These are phyloP conservation scores for Prasinococcaceae sp. DNA, from an alignment of 139 green algal species.

Conservation along the genomic window DNA sequence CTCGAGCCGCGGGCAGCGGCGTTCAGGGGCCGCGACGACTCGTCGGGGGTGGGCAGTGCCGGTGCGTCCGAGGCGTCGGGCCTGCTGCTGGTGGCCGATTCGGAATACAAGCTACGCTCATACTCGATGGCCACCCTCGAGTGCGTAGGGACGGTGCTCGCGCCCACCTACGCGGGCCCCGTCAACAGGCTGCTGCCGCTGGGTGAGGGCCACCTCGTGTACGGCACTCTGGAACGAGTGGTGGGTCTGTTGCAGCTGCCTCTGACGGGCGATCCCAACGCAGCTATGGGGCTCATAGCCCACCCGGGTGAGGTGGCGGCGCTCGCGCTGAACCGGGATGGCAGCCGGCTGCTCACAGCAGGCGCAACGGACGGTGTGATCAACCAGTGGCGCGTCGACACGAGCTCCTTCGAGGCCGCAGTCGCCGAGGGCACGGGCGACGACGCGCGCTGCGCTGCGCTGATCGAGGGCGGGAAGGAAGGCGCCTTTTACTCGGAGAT, in stretches of 20 bases:
- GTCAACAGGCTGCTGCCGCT: conserved; percentile 15
- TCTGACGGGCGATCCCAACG: conserved; percentile 37
- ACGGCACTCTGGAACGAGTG: conserved; percentile 33
- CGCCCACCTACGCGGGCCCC: conserved; percentile 43
- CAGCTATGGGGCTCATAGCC: conserved; percentile 51
- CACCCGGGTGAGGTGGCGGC: conserved; percentile 40
- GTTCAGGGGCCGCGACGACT: no score
- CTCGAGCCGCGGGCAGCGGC: no score
- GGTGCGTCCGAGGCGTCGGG: no score
- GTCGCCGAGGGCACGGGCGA: not conserved
- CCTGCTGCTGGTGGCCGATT: conserved; percentile 50
- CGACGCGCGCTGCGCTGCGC: conserved; percentile 21
- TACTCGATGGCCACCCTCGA: conserved; percentile 26
- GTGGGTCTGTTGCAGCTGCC: conserved; percentile 50
- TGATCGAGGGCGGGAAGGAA: conserved; percentile 28
- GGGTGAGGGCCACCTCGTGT: conserved; percentile 32
- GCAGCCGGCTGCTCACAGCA: conserved; percentile 42
- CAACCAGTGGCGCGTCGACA: conserved; percentile 35
- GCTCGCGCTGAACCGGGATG: conserved; percentile 39
- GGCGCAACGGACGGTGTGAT: conserved; percentile 33
- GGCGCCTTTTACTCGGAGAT: conserved; percentile 38
- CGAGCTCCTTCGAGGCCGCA: conserved; percentile 11
- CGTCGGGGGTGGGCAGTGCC: no score
- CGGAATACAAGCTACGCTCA: conserved; percentile 40
- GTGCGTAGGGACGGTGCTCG: conserved; percentile 31